Base-by-base conservation (phyloP, 352 stramenopile species). In the Pythium plurisporium region DNA sequence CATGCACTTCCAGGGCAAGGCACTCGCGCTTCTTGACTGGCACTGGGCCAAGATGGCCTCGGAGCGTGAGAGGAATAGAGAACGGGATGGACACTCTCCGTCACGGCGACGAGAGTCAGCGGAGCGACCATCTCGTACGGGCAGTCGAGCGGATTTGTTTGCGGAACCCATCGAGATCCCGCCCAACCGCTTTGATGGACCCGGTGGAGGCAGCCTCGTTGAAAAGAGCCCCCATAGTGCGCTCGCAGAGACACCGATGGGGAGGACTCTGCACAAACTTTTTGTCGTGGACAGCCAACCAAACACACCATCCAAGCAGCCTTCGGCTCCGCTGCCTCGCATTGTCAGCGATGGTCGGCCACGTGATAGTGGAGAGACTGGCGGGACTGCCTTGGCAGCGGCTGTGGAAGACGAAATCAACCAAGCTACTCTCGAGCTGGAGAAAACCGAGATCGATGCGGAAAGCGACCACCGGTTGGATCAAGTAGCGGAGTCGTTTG, bases 1-100 rank as follows among this genome's bases (percentile, higher is more conserved):
- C 41, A 79, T 94, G 80, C 84, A 94, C 50, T 94, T 94, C 53
- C 84, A 94, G 43, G 84, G 84, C 7, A 94, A 92, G 53, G 84
- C 84, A 22, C 51, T 94, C n/a, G 79, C 84, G n/a, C 37, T 94
- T 37, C 34, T 94, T 23, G 84, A 94, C 56, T 94, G 84, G 84
- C 82, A 94, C 43, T 91, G 82, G 81, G 70, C 55, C 11, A 89
- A 90, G 34, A 75, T 70, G 15, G 14, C 56, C 1, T 55, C 72
- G 71, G 45, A 64, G 44, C 20, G 65, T 4, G 63, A 70, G 38
- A 82, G 31, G 61, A 70, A 29, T 10, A 47, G 23, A 17, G 40
- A 19, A 25, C 20, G 19, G 10, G 22, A 41, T 15, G 17, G 36
- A 8, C 15, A 34, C 9, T 44, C 51, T 9, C 22, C 40, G 15